Evolutionary conservation across 106 monocot species (phyloP).

Genomic region (Ottelia alismoides): DNA sequence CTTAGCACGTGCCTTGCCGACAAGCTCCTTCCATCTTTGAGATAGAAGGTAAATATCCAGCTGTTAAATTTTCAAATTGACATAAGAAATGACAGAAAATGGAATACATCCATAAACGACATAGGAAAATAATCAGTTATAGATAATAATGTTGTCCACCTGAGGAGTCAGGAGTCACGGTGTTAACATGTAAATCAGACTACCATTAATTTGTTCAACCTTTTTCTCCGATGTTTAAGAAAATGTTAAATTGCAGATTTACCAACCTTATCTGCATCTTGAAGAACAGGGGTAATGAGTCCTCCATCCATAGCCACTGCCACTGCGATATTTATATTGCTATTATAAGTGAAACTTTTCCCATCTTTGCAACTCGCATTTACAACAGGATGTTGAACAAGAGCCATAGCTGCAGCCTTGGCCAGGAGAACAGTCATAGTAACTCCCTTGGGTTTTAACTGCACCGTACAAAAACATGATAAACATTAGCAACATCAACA

Average conservation of each 20-base stretch:
- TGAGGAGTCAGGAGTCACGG: too few species aligned
- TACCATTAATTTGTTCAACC: too few species aligned
- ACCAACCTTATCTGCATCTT: conserved; percentile 89
- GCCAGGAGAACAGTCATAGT: conserved; percentile 93
- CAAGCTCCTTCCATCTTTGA: conserved; percentile 90
- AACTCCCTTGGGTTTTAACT: conserved; percentile 93
- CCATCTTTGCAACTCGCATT: conserved; percentile 91
- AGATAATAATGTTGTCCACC: too few species aligned
- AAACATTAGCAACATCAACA: too few species aligned
- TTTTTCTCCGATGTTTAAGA: too few species aligned
- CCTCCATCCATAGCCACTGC: conserved; percentile 98
- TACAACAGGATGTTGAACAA: conserved; percentile 81
- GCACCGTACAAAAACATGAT: too few species aligned
- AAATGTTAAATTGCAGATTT: too few species aligned
- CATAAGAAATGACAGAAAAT: neutral
- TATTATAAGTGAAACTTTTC: conserved; percentile 80
- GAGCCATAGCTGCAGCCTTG: conserved; percentile 93
- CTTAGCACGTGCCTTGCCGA: conserved; percentile 71
- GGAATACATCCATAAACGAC: neutral
- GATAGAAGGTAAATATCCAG: conserved; percentile 85
- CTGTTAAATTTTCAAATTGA: conserved; percentile 23
- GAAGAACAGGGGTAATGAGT: conserved; percentile 91
- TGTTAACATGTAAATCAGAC: too few species aligned
- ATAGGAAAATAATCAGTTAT: conserved; percentile 1
- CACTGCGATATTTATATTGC: conserved; percentile 74